phyloP scores from a whole-genome alignment of 1,284 basidiomycete species.

The Cryptococcus floricola region DNA sequence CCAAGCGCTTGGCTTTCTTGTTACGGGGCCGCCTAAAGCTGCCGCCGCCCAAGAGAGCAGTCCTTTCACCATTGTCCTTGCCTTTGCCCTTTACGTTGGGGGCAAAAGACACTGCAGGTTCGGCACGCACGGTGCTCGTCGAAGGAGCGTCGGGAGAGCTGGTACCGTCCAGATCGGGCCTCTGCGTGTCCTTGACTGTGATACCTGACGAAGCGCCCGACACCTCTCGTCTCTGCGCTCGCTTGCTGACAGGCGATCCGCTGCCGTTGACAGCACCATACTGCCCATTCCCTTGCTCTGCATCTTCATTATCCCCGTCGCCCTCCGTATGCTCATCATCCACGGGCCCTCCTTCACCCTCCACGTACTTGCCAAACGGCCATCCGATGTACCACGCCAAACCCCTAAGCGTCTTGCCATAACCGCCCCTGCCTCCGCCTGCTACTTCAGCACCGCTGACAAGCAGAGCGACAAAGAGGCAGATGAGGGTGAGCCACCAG shows the following conservation, averaged over 20 bases:
- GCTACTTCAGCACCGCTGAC: conserved; percentile 58
- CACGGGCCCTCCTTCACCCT: conserved; percentile 62
- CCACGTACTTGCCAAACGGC: conserved; percentile 99
- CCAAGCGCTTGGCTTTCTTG: conserved; percentile 48
- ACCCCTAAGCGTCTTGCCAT: conserved; percentile 83
- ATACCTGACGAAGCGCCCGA: conserved; percentile 30
- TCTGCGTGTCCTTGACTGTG: conserved; percentile 17
- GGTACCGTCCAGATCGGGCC: conserved; percentile 7
- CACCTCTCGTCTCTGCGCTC: conserved; percentile 9
- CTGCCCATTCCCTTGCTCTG: conserved; percentile 9
- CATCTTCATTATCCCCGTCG: conserved; percentile 49
- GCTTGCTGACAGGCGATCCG: conserved; percentile 7
- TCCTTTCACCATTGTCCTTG: conserved; percentile 19
- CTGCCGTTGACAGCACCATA: conserved; percentile 3
- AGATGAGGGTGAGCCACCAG: conserved; percentile 81
- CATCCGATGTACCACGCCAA: conserved; percentile 94
- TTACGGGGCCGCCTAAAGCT: conserved; percentile 35
- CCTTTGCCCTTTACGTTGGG: conserved; percentile 12
- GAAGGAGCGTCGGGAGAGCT: conserved; percentile 12
- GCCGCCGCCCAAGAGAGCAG: conserved; percentile 24
- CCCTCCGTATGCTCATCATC: conserved; percentile 11
- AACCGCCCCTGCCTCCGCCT: conserved; percentile 71
- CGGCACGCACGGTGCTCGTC: conserved; percentile 17
- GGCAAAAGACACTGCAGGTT: conserved; percentile 37
- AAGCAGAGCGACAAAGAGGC: conserved; percentile 67